Evolutionary conservation across 106 monocot species (phyloP), one percentile per base, ranked within the genome.

Genomic region (Agapanthus africanus): DNA sequence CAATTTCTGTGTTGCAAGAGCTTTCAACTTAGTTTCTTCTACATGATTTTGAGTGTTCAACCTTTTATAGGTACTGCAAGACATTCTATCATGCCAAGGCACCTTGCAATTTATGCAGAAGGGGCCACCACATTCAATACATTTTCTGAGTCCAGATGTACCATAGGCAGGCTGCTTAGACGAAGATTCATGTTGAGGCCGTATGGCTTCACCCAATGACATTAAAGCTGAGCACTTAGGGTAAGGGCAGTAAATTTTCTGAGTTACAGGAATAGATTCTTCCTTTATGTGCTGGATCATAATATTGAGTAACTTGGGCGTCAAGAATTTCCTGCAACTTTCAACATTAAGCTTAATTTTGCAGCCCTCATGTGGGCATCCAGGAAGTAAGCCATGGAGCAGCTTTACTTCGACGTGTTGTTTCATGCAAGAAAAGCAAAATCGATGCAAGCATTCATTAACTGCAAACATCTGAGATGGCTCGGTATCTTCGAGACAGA

Each of bases 141-240:
- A 95, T 70, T 80, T 79, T 69, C 91, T 88, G 22, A 82, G 76
- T 60, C 78, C 80, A 44, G 77, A 74, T 27, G 49, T 41, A 69
- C 62, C 74, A 63, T 18, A 9, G 36, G 3, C 2, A 18, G 36
- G 31, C 36, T 69, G 74, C 61, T 60, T 82, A 44, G 84, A 81
- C 40, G 87, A 77, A 41, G 74, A 79, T n/a, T 28, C 72, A 36
- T 40, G 38, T n/a, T 61, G 38, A 44, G 67, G 79, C 2, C 30
- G 51, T 54, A 79, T 73, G 64, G 76, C 76, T 74, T 95, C 88
- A 54, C 41, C 70, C 63, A 46, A 46, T 41, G 91, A 84, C 95
- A 95, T 95, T 46, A 91, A 70, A 60, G 82, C 83, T n/a, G 95
- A 95, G 71, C 95, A 95, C 82, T 74, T 84, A 8, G 91, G 91